Percentiles rank a stretch among this genome's conserved stretches.
Conservation (phyloP, 2,329 filamentous ascomycete genomes). For the Arachnopeziza araneosa region DNA sequence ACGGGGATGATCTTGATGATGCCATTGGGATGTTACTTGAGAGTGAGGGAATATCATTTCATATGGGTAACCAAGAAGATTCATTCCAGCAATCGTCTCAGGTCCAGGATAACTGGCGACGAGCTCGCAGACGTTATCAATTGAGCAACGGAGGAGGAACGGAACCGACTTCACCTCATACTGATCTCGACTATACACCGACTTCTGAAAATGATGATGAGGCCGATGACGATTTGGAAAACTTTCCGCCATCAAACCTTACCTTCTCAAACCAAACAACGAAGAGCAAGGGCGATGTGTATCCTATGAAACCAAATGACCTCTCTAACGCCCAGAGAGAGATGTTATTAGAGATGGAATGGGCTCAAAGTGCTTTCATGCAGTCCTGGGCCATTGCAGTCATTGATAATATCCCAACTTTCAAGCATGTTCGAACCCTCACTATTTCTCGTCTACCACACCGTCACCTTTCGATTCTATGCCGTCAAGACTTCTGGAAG, state of each 20-base stretch:
- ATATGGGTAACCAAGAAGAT: conserved; percentile 3
- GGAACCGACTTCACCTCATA: neutral
- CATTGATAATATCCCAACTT: conserved; percentile 52
- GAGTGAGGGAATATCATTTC: neutral
- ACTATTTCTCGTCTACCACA: conserved; percentile 61
- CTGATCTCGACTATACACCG: neutral
- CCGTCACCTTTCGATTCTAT: conserved; percentile 50
- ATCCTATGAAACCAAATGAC: conserved; percentile 39
- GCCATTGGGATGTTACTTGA: conserved; percentile 20
- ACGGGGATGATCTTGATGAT: conserved; percentile 13
- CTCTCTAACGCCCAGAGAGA: conserved; percentile 61
- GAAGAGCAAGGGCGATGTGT: conserved; percentile 12
- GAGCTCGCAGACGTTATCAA: neutral
- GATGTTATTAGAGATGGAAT: conserved; percentile 62
- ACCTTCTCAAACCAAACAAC: neutral
- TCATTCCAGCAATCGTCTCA: neutral
- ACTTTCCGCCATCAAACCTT: neutral
- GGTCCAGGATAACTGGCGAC: neutral
- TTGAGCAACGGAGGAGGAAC: neutral
- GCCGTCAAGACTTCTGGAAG: conserved; percentile 55
- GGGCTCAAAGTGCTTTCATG: conserved; percentile 63
- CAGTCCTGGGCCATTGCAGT: conserved; percentile 61
- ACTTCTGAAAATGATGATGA: neutral
- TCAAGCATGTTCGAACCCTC: conserved; percentile 50
- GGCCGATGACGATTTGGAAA: conserved; percentile 5